A percentile compares a stretch with the other conserved stretches of the same genome.
phyloP scores from a whole-genome alignment of 352 stramenopile genomes.

The Phytophthora ramorum region DNA sequence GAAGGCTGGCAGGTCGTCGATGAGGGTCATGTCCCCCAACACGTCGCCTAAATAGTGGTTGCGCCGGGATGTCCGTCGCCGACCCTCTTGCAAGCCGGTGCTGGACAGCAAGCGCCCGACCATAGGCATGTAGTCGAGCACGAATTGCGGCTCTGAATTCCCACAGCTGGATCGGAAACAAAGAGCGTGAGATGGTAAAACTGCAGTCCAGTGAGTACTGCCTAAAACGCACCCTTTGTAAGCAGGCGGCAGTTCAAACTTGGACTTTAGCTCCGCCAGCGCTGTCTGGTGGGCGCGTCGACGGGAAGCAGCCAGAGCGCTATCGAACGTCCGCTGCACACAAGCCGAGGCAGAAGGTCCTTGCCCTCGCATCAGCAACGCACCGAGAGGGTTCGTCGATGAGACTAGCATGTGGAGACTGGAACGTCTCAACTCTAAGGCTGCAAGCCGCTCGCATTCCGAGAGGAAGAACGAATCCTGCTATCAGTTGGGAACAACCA shows the following conservation, averaged over 20 bases:
- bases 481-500: conserved; percentile 7
- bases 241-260: conserved; percentile 54
- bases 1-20: conserved; percentile 68
- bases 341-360: conserved; percentile 32
- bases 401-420: conserved; percentile 35
- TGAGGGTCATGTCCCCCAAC: conserved; percentile 69
- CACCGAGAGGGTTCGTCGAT: conserved; percentile 20
- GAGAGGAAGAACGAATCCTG: conserved; percentile 39
- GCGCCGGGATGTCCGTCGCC: conserved; percentile 67
- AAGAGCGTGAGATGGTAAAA: conserved; percentile 15
- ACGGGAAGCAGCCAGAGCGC: conserved; percentile 29
- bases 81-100: conserved; percentile 58
- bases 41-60: conserved; percentile 84
- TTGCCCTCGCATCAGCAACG: conserved; percentile 20
- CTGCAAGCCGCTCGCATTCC: conserved; percentile 32
- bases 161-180: conserved; percentile 36
- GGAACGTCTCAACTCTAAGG: conserved; percentile 34
- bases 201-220: conserved; percentile 1
- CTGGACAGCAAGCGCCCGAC: conserved; percentile 60
- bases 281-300: conserved; percentile 26
- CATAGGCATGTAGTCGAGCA: conserved; percentile 79
- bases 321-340: conserved; percentile 43
- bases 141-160: conserved; percentile 48
- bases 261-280: conserved; percentile 49
- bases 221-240: conserved; percentile 48